Evolutionary conservation across 805 yeast species (phyloP).

Genomic region (Nakazawaea holstii): DNA sequence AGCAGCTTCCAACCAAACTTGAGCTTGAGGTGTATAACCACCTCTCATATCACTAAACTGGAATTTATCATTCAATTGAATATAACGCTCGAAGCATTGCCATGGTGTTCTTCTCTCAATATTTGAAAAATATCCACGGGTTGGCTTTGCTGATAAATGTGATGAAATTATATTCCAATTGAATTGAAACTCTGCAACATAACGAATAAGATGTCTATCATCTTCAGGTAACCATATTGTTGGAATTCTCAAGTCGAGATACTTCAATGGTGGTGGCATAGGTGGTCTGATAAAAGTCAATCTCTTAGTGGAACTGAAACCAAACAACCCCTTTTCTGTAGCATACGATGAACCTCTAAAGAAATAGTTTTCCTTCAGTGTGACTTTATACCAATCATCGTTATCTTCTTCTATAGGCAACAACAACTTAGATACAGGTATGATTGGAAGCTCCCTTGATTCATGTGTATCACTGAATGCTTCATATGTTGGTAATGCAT

Average conservation of each 20-base stretch:
- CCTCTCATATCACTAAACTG: slow-evolving; percentile 88
- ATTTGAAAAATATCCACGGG: slow-evolving; percentile 72
- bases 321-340: slow-evolving; percentile 54
- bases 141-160: slow-evolving; percentile 61
- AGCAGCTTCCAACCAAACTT: slow-evolving; percentile 88
- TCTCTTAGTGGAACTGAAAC: slow-evolving; percentile 43
- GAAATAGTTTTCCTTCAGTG: slow-evolving; percentile 44
- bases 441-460: slow-evolving; percentile 25
- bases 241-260: slow-evolving; percentile 79
- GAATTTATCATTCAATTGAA: slow-evolving; percentile 85
- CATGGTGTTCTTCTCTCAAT: slow-evolving; percentile 96
- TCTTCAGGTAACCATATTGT: slow-evolving; percentile 97
- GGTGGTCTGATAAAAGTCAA: slow-evolving; percentile 78
- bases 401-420: slow-evolving; percentile 61
- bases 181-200: slow-evolving; percentile 81
- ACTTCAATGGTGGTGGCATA: slow-evolving; percentile 78
- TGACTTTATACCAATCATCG: slow-evolving; percentile 50
- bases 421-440: slow-evolving; percentile 62
- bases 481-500: slow-evolving; percentile 40
- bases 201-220: slow-evolving; percentile 71
- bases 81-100: slow-evolving; percentile 97
- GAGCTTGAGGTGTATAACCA: slow-evolving; percentile 74
- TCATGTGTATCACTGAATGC: slow-evolving; percentile 36
- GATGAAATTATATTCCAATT: slow-evolving; percentile 93
- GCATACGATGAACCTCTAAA: slow-evolving; percentile 27